These are phyloP conservation scores for Candida ovalis DNA, from an alignment of 805 yeast genomes.

Conservation along the genomic window DNA sequence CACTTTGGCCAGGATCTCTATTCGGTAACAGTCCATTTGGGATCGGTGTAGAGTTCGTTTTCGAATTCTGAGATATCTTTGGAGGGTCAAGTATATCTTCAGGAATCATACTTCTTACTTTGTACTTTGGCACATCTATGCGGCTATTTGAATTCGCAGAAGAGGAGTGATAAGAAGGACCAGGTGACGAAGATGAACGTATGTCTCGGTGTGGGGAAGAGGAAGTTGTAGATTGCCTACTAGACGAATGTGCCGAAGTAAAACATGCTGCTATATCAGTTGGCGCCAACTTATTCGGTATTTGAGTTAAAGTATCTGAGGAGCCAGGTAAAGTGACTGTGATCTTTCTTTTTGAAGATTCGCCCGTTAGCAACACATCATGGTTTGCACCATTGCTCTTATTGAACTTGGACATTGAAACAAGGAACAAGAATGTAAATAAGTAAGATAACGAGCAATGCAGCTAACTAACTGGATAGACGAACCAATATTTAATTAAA, in stretches of 20 bases:
- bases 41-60: not conserved
- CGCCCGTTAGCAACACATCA: not conserved
- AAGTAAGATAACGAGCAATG: not conserved
- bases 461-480: too few species aligned
- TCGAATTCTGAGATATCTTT: not conserved
- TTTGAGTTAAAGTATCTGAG: not conserved
- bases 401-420: not conserved
- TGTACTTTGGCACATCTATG: conserved; percentile 1
- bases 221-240: not conserved
- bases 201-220: not conserved
- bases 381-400: not conserved
- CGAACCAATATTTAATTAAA: too few species aligned
- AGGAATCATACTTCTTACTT: conserved; percentile 15
- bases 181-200: not conserved
- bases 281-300: not conserved
- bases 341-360: conserved; percentile 1
- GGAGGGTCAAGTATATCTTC: conserved; percentile 9
- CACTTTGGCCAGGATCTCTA: not conserved
- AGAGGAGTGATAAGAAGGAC: too few species aligned
- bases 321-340: conserved; percentile 6
- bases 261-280: too few species aligned
- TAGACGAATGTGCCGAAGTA: not conserved
- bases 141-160: not conserved
- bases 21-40: not conserved
- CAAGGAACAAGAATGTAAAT: too few species aligned